Evolutionary conservation across 2,329 filamentous ascomycete genomes (phyloP), one percentile per base, ranked within the genome.

Genomic region (Colletotrichum somersetense): DNA sequence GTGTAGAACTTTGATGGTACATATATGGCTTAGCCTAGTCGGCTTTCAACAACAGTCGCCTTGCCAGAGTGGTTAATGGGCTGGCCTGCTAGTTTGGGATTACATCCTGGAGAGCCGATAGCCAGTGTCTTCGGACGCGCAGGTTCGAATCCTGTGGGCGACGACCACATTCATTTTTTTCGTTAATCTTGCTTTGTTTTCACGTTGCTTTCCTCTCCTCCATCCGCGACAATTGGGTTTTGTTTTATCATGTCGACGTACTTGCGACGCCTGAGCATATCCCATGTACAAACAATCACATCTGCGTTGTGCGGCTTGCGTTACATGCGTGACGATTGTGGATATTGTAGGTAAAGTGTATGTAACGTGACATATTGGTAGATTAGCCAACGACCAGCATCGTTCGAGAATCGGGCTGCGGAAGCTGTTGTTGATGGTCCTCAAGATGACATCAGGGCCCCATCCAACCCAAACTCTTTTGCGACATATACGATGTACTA

Each of bases 371-470:
- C 84, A 88, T 20, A 85, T 88, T n/a, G 90, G 73, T 88, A 86
- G 78, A 89, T 79, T 14, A 76, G 78, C 14, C 75, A 77, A 3
- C 73, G 82, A 83, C 8, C 89, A 88, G 4, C 81, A 81, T 66
- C 88, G 87, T 12, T 85, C 5, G 18, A 20, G 87, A 83, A 90
- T 81, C 80, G 89, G 89, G 71, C 78, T 75, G 82, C 83, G 89
- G 82, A 87, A 85, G 83, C 89, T 90, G 81, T 89, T 86, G 79
- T 83, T 82, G 78, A 87, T 89, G 46, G 89, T 90, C 62, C 75
- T 82, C 85, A 35, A 81, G 75, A 88, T 83, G 71, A 88, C 89
- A 1, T 79, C 86, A 76, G 90, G 88, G 75, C 90, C 87, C 46
- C 76, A 81, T 18, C 74, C 81, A 80, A 89, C 78, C 75, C 83